Conservation (phyloP, 768 basidiomycete genomes). For the Phanerochaete carnosa region DNA sequence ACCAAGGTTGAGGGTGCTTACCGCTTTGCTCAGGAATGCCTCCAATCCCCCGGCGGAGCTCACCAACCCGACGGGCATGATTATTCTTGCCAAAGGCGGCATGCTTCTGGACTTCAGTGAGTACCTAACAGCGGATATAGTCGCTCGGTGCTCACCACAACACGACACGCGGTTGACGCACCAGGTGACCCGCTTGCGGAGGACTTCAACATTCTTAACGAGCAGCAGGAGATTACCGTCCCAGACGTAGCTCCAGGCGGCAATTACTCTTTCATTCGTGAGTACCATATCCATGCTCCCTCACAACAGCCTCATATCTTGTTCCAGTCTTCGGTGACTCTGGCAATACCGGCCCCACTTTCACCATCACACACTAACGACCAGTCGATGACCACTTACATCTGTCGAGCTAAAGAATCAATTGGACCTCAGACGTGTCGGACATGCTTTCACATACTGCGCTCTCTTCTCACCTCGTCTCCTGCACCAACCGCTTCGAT, state of each 20-base stretch:
- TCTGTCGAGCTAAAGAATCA: no score
- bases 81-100: constrained; percentile 27
- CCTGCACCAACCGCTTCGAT: neutral
- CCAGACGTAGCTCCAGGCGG: constrained; percentile 31
- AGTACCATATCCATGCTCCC: constrained; percentile 19
- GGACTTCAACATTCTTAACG: constrained; percentile 35
- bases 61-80: constrained; percentile 32
- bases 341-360: constrained; percentile 39
- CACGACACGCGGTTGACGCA: neutral
- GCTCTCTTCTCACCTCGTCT: neutral
- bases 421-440: no score
- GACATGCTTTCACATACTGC: neutral
- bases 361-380: constrained; percentile 28
- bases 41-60: constrained; percentile 36
- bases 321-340: constrained; percentile 47
- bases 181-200: constrained; percentile 31
- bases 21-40: constrained; percentile 29
- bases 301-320: neutral
- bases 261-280: constrained; percentile 40
- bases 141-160: neutral
- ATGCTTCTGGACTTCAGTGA: constrained; percentile 28
- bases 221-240: constrained; percentile 33
- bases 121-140: constrained; percentile 1
- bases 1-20: neutral
- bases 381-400: neutral